A percentile compares a stretch with the other conserved stretches of the same genome.
Conservation (phyloP, 495 filamentous ascomycete species). For the Xylaria acuta region DNA sequence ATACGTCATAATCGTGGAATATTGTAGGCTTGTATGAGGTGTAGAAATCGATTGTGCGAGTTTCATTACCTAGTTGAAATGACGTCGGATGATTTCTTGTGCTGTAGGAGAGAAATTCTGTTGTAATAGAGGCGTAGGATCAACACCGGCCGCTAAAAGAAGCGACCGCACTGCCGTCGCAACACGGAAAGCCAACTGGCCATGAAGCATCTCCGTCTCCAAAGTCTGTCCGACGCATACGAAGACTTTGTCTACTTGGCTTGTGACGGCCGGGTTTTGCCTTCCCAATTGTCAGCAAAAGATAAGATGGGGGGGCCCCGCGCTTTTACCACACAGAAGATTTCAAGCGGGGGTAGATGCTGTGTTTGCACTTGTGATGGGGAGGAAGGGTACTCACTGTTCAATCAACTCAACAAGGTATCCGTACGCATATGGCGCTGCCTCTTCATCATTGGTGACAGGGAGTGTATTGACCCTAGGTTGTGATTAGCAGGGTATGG, state of each 20-base stretch:
- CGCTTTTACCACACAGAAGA: neutral
- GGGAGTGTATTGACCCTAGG: slow-evolving; percentile 77
- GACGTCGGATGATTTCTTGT: slow-evolving; percentile 74
- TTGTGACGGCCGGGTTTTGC: slow-evolving; percentile 82
- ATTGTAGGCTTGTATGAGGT: neutral
- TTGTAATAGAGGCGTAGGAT: slow-evolving; percentile 71
- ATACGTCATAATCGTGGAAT: slow-evolving; percentile 1
- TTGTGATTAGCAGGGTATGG: neutral
- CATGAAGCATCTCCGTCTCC: slow-evolving; percentile 88
- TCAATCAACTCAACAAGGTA: slow-evolving; percentile 92
- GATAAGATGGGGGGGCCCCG: neutral
- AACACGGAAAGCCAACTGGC: slow-evolving; percentile 75
- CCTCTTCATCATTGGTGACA: slow-evolving; percentile 94
- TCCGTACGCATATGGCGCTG: slow-evolving; percentile 93
- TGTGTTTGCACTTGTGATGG: neutral
- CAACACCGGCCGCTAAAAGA: slow-evolving; percentile 69
- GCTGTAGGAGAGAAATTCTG: slow-evolving; percentile 72
- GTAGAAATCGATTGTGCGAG: slow-evolving; percentile 8
- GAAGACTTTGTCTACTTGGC: slow-evolving; percentile 78
- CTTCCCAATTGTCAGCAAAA: slow-evolving; percentile 51
- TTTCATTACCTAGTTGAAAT: slow-evolving; percentile 62
- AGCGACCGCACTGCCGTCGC: slow-evolving; percentile 76
- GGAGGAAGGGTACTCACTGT: slow-evolving; percentile 69
- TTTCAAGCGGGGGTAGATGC: too few species aligned
- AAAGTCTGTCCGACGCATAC: slow-evolving; percentile 83